These are phyloP conservation scores for Lactarius pseudohatsudake DNA, from an alignment of 768 basidiomycete species.

Conservation along the genomic window DNA sequence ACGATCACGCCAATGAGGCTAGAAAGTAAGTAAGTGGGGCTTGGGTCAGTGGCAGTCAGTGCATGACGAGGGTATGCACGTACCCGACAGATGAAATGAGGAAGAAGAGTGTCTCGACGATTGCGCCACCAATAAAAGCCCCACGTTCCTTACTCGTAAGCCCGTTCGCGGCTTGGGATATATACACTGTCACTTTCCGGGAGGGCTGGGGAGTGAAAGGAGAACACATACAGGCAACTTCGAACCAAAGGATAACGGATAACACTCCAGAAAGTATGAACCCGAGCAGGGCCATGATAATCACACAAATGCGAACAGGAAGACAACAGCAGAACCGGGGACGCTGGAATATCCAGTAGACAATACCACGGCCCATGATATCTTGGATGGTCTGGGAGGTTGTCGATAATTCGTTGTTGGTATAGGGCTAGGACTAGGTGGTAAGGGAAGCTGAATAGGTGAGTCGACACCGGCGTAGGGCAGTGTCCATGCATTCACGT, in stretches of 20 bases:
- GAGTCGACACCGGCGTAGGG: background rate
- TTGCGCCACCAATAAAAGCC: slow-evolving; percentile 49
- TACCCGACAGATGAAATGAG: slow-evolving; percentile 58
- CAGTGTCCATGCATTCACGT: background rate
- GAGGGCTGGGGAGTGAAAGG: slow-evolving; percentile 32
- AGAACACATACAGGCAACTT: slow-evolving; percentile 52
- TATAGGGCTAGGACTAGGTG: background rate
- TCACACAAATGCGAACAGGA: slow-evolving; percentile 61
- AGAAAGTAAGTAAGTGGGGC: slow-evolving; percentile 3
- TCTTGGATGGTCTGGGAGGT: background rate
- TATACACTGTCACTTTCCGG: slow-evolving; percentile 34
- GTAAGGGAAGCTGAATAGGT: background rate
- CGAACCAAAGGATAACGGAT: slow-evolving; percentile 59
- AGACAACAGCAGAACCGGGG: slow-evolving; percentile 60
- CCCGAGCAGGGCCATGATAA: slow-evolving; percentile 52
- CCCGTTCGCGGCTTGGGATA: slow-evolving; percentile 19
- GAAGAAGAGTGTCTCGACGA: slow-evolving; percentile 55
- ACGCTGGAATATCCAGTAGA: slow-evolving; percentile 27
- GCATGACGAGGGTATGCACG: slow-evolving; percentile 19
- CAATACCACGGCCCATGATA: slow-evolving; percentile 21
- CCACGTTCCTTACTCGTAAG: slow-evolving; percentile 36
- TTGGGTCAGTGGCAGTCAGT: background rate
- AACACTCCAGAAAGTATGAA: slow-evolving; percentile 55
- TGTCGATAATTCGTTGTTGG: background rate
- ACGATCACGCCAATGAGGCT: slow-evolving; percentile 65